Conservation (phyloP, 2,329 filamentous ascomycete genomes). For the Diaporthe capsici region DNA sequence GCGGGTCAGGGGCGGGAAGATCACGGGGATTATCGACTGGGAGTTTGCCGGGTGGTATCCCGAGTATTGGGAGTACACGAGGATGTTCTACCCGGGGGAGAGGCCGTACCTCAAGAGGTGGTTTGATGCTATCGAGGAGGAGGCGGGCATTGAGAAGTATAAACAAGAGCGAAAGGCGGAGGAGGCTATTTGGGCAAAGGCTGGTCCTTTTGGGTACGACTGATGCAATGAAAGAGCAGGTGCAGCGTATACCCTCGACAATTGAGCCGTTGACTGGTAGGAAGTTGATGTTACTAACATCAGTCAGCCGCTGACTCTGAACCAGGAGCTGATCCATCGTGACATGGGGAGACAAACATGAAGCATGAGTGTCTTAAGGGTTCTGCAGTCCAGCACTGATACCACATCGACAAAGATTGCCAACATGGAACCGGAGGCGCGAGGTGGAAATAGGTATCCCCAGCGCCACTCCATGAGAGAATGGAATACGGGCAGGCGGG, state of each 20-base stretch:
- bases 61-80: conserved; percentile 54
- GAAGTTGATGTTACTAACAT: neutral
- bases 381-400: no score
- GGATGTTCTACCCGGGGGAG: neutral
- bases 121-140: neutral
- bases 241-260: neutral
- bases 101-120: neutral
- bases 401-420: no score
- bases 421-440: no score
- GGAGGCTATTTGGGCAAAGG: neutral
- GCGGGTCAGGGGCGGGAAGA: conserved; percentile 53
- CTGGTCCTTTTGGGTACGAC: neutral
- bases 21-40: conserved; percentile 62
- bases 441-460: no score
- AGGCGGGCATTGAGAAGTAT: neutral
- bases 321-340: no score
- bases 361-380: no score
- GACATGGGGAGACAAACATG: no score
- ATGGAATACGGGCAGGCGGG: no score
- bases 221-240: neutral
- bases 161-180: neutral
- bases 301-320: neutral
- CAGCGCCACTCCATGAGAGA: no score
- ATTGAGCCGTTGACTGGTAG: neutral
- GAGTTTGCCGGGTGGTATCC: conserved; percentile 62